A percentile compares a stretch with the other conserved stretches of the same genome.
Conservation (phyloP, 768 basidiomycete species). For the Flagelloscypha sp. region DNA sequence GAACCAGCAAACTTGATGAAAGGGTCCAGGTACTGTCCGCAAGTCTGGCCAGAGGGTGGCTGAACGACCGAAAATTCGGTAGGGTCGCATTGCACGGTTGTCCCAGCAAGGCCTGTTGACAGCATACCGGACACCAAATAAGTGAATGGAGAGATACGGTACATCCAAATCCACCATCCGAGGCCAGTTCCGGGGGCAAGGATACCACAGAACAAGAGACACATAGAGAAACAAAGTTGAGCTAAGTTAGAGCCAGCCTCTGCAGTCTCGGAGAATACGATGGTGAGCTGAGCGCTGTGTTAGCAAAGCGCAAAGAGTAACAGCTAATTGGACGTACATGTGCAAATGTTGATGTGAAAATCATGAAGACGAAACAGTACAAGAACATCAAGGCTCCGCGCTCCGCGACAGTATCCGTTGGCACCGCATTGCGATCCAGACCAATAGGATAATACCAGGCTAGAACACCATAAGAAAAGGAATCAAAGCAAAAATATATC, state of each 20-base stretch:
- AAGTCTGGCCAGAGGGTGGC: conserved; percentile 47
- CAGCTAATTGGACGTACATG: too few relatives aligned
- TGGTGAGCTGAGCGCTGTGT: too few relatives aligned
- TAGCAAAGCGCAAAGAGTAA: too few relatives aligned
- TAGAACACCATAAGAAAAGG: conserved; percentile 53
- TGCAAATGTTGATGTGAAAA: conserved; percentile 45
- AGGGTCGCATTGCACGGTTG: conserved; percentile 31
- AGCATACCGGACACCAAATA: conserved; percentile 49
- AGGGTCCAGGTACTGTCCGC: conserved; percentile 38
- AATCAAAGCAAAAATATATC: conserved; percentile 51
- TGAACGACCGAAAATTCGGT: conserved; percentile 45
- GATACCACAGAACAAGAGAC: background rate
- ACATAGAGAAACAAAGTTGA: background rate
- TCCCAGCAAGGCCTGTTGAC: conserved; percentile 31
- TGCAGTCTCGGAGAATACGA: too few relatives aligned
- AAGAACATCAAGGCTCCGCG: conserved; percentile 52
- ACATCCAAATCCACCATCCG: conserved; percentile 73
- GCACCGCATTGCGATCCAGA: conserved; percentile 53
- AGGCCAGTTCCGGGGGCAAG: conserved; percentile 51
- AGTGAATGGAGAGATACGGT: conserved; percentile 42
- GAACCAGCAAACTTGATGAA: conserved; percentile 48
- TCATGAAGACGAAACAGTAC: conserved; percentile 52
- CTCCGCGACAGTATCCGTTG: conserved; percentile 49
- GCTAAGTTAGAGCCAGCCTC: too few relatives aligned
- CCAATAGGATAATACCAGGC: conserved; percentile 53